Evolutionary conservation across 306 rosid genomes (phyloP).

Genomic region (Malus asiatica): DNA sequence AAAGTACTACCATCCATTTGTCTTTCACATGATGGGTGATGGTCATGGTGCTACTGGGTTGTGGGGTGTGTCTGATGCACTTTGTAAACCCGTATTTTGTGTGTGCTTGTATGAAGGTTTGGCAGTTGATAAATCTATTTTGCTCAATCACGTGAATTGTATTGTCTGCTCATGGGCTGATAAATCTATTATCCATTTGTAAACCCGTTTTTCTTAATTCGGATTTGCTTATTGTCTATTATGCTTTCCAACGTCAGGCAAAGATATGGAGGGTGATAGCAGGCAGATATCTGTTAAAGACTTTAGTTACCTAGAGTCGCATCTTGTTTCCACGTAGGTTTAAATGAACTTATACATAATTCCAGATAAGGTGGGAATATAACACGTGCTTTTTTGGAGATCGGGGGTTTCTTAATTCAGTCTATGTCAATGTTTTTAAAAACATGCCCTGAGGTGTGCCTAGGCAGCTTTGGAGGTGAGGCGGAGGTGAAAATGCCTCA

Average conservation of each 20-base stretch:
- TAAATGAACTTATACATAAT: too few relatives aligned
- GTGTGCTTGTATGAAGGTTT: neutral
- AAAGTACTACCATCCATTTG: neutral
- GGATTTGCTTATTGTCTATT: neutral
- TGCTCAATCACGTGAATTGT: neutral
- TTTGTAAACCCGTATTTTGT: neutral
- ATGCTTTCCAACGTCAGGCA: neutral
- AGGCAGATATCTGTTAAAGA: neutral
- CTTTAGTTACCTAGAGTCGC: neutral
- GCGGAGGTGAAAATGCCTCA: too few relatives aligned
- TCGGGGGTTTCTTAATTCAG: neutral
- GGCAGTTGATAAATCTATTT: neutral
- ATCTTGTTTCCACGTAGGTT: neutral
- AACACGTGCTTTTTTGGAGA: neutral
- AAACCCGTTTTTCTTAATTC: neutral
- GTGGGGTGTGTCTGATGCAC: neutral
- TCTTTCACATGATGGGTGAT: neutral
- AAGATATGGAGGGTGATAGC: neutral
- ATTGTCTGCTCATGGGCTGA: neutral
- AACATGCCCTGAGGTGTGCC: too few relatives aligned
- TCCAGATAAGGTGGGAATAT: neutral
- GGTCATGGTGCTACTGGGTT: neutral
- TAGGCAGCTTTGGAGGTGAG: too few relatives aligned
- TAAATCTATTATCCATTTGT: too few relatives aligned
- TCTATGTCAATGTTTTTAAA: too few relatives aligned